phyloP scores from a whole-genome alignment of 176 grass and related monocot genomes.

The Oryza meridionalis region DNA sequence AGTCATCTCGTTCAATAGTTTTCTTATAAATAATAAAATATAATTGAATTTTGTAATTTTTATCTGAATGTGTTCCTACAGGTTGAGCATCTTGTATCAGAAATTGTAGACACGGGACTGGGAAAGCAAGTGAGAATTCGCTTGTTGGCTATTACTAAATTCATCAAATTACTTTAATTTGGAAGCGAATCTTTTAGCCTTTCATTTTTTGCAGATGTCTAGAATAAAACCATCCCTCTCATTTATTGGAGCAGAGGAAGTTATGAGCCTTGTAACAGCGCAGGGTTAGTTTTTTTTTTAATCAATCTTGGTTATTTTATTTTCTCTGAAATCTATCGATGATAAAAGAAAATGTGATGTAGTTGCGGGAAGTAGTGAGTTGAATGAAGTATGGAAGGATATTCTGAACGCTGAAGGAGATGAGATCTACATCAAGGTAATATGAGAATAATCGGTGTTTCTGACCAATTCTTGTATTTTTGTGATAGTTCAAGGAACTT shows the following conservation, averaged over 20 bases:
- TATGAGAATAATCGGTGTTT: constrained; percentile 8
- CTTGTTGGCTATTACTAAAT: constrained; percentile 14
- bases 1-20: neutral
- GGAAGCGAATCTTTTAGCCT: constrained; percentile 28
- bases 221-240: constrained; percentile 89
- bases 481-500: constrained; percentile 15
- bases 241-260: constrained; percentile 95
- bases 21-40: constrained; percentile 28
- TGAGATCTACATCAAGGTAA: constrained; percentile 99
- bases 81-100: constrained; percentile 91
- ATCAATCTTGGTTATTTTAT: constrained; percentile 27
- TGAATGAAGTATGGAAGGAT: constrained; percentile 97
- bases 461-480: constrained; percentile 37
- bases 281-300: constrained; percentile 60
- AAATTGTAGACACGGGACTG: constrained; percentile 89
- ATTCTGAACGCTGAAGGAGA: constrained; percentile 92
- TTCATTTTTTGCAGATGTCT: constrained; percentile 75
- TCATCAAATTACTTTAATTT: constrained; percentile 19
- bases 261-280: constrained; percentile 95
- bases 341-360: constrained; percentile 39
- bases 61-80: constrained; percentile 43
- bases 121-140: constrained; percentile 81
- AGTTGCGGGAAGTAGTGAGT: constrained; percentile 84
- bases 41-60: constrained; percentile 35
- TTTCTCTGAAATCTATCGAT: constrained; percentile 42